Conservation (phyloP, 2,329 filamentous ascomycete genomes). For the Fusarium robinianum region DNA sequence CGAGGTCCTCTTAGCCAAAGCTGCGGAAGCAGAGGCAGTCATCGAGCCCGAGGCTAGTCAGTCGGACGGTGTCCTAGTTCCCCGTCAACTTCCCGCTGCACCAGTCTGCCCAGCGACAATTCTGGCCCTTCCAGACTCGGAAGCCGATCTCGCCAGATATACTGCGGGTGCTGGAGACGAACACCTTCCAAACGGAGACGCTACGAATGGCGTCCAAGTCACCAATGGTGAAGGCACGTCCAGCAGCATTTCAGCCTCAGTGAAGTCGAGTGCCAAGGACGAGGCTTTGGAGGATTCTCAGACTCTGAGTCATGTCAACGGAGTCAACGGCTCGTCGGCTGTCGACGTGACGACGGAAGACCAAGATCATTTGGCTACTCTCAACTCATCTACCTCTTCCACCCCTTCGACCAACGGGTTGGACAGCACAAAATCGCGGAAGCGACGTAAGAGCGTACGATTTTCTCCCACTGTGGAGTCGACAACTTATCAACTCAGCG, state of each 20-base stretch:
- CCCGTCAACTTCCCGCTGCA: slow-evolving; percentile 24
- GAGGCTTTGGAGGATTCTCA: slow-evolving; percentile 3
- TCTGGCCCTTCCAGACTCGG: slow-evolving; percentile 61
- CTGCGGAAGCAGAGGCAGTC: slow-evolving; percentile 8
- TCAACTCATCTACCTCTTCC: slow-evolving; percentile 10
- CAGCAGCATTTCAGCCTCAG: not conserved
- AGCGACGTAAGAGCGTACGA: slow-evolving; percentile 66
- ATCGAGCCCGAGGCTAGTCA: slow-evolving; percentile 5
- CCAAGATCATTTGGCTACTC: slow-evolving; percentile 3
- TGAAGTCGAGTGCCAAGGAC: not conserved
- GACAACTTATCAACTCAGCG: slow-evolving; percentile 59
- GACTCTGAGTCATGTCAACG: slow-evolving; percentile 4
- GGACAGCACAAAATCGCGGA: slow-evolving; percentile 35
- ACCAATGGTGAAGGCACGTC: not conserved
- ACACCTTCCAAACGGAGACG: too few relatives aligned
- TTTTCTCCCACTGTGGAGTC: slow-evolving; percentile 71
- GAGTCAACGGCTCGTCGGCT: not conserved
- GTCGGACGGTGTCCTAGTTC: slow-evolving; percentile 2
- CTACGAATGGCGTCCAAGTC: too few relatives aligned
- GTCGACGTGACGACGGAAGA: not conserved
- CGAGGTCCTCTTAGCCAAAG: slow-evolving; percentile 11
- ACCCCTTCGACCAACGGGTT: slow-evolving; percentile 25
- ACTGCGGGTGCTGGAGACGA: too few relatives aligned
- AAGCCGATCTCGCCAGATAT: slow-evolving; percentile 39
- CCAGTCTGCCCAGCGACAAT: slow-evolving; percentile 53